Base-by-base conservation (phyloP, 805 yeast species). In the Yarrowia porcina region DNA sequence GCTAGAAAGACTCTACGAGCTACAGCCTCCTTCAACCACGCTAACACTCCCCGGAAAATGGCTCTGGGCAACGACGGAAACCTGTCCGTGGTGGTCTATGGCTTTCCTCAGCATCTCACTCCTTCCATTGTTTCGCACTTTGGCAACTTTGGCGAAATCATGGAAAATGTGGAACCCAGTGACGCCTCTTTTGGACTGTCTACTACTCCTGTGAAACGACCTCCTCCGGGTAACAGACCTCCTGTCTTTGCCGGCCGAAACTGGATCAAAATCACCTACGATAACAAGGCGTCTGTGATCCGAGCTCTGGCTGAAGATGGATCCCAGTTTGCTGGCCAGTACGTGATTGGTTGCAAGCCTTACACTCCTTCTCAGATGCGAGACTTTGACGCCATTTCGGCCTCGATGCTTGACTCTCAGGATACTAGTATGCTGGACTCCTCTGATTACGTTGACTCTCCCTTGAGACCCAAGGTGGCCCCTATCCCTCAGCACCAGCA, bases 251-350 rank as follows among this genome's bases (percentile, higher is more conserved):
- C 92, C 12, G 98, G 98, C 1, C 82, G 84, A 49, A 85, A 89
- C 39, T 93, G 98, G 98, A 85, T 92, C n/a, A 89, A 91, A 71
- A 72, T 93, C 61, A 92, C 97, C 3, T 94, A 84, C 73, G 87
- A 85, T 64, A 86, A 85, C 64, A 82, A 88, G 8, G 77, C 86
- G 1, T 81, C 92, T 10, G 97, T 96, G 2, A 73, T 83, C 17
- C 84, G 96, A 63, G 97, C 99, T 0, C 76, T 92, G 45, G 85
- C 88, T 66, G 97, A 91, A 70, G 89, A 90, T 71, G 96, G 96
- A 4, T 73, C 79, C 12, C 80, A 85, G 6, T 82, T 87, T 69
- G 88, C 86, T 61, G 93, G 89, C 0, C 77, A 80, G 25, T 63
- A 77, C 73, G 69, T 82, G 72, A 73, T 86, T 71, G 84, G 96